A percentile compares a stretch with the other conserved stretches of the same genome.
These are phyloP conservation scores for Rubia balearica DNA, from an alignment of 305 asterid genomes.

Conservation along the genomic window DNA sequence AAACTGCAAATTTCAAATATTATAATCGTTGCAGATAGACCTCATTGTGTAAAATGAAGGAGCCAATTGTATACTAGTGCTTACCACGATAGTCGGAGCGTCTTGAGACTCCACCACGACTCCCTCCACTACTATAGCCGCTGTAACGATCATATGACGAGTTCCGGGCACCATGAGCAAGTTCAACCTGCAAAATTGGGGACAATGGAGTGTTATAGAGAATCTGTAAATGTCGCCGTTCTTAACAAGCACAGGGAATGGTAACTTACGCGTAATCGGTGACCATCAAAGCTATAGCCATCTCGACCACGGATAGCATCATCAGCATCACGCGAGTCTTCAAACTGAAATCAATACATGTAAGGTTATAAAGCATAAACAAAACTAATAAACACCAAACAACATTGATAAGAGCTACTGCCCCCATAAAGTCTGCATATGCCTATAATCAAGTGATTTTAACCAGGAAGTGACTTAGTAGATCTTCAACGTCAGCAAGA, in stretches of 20 bases:
- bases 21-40: not conserved
- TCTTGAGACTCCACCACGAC: slow-evolving; percentile 61
- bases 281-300: slow-evolving; percentile 73
- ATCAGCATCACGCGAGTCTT: slow-evolving; percentile 72
- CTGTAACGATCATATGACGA: slow-evolving; percentile 58
- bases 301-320: slow-evolving; percentile 86
- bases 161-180: slow-evolving; percentile 78
- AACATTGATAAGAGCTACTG: not conserved
- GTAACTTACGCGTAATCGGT: slow-evolving; percentile 51
- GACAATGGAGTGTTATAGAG: not conserved
- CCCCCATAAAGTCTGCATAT: not conserved
- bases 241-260: not conserved
- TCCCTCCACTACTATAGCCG: slow-evolving; percentile 46
- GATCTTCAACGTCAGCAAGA: not conserved
- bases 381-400: not conserved
- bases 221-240: not conserved
- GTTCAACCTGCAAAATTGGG: slow-evolving; percentile 52
- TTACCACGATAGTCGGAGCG: slow-evolving; percentile 78
- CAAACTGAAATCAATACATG: slow-evolving; percentile 41
- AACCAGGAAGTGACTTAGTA: not conserved
- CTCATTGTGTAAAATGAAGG: not conserved
- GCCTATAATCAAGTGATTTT: not conserved
- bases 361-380: not conserved
- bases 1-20: slow-evolving; percentile 34
- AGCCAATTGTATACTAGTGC: slow-evolving; percentile 8